Evolutionary conservation across 1,284 basidiomycete species (phyloP), one percentile per base, ranked within the genome.

Genomic region (Puccinia polysora): DNA sequence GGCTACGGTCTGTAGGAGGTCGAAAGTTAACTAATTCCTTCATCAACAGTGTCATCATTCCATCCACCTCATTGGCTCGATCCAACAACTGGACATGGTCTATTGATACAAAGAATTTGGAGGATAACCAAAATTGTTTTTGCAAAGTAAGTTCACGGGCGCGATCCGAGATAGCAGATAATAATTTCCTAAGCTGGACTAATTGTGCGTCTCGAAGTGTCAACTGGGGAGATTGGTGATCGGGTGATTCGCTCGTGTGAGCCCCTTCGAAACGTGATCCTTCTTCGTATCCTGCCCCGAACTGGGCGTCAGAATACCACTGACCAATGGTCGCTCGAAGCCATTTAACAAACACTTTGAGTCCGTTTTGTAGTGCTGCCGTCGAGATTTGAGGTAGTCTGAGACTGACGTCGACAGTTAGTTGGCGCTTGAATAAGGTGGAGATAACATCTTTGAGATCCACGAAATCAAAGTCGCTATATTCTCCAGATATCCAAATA

Each of bases 401-500:
- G 30, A 34, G 25, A 50, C 4, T 52, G 69, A 74, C 59, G 20
- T 40, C 20, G 32, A 30, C 49, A 49, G 12, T 52, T 25, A 25
- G 23, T 60, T 20, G 64, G 58, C 12, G 20, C 28, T 53, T 30
- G 47, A 91, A 81, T 50, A 97, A 82, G 78, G 88, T 65, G 60
- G 78, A 75, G 34, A 80, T 78, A 12, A 77, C 75, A 20, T 74
- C 77, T 40, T 77, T 75, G 0, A 75, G 76, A 60, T 69, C 56
- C 1, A 69, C 56, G 32, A 50, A 28, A 62, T 78, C 77, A 67
- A 80, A 73, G 77, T 79, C 83, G 83, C 89, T 87, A 79, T 92
- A 93, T 80, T 98, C 96, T 30, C 94, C 94, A 76, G 90, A 91
- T 75, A 97, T 89, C 89, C 90, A 97, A 0, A 91, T 91, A 4